Base-by-base conservation (phyloP, 257 asterid species). In the Rhazya stricta region DNA sequence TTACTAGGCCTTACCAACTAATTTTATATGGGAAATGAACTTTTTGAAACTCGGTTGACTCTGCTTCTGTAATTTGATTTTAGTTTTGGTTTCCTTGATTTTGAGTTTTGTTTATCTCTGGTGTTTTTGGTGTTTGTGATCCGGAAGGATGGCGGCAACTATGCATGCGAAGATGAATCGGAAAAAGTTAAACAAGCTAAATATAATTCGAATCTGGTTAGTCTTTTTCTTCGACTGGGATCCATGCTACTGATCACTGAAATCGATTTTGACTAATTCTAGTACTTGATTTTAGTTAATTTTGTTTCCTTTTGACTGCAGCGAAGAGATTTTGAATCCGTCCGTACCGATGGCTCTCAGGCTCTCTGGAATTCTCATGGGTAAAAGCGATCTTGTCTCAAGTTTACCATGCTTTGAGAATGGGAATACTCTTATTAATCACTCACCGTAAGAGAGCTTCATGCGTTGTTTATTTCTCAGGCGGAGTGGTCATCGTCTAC, bases 361-460 rank as follows among this genome's bases (percentile, higher is more conserved):
- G 73, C 98, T 94, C 65, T 94, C 98, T 61, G 96, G 97, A 74
- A 91, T 94, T 79, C 97, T 94, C 78, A 94, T 94, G 98, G 98
- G 98, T 94, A 90, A 41, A 29, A 42, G 27, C 48, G 42, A 23
- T 23, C 5, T 6, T 63, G 57, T 60, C 79, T 46, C 48, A 3
- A 29, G 15, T 46, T 73, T 45, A 61, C 34, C 29, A 16, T 39
- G 32, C 27, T 65, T 21, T 67, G 43, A 39, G 37, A 27, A 25
- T 67, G 39, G 76, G 27, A n/a, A 19, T 72, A 62, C 54, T 67
- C 10, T 58, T 72, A 16, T 62, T 75, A 21, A 48, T 39, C 3
- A 27, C 43, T 18, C 21, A 25, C n/a, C 18, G 23, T 48, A 73
- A 65, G 27, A 41, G 51, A 72, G 68, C 11, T 42, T 72, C 39